Evolutionary conservation across 129 eudicot genomes (phyloP).

Genomic region (Pittosporum tobira): DNA sequence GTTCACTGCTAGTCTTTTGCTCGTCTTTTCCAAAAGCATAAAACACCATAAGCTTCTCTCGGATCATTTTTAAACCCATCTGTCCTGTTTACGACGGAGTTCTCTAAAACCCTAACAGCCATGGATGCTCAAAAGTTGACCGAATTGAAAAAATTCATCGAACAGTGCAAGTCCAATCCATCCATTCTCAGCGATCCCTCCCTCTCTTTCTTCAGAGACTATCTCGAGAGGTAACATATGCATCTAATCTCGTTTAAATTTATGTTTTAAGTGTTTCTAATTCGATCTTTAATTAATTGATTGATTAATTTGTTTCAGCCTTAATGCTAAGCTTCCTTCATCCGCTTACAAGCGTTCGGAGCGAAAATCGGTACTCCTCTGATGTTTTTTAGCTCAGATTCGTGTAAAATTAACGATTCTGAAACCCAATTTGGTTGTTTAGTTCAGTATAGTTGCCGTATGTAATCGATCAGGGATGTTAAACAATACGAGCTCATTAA

Average conservation of each 20-base stretch:
- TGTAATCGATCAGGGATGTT: no score
- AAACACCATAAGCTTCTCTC: not conserved
- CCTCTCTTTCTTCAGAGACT: conserved; percentile 86
- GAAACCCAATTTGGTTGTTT: not conserved
- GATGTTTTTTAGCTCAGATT: no score
- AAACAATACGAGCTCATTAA: no score
- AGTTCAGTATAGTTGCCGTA: no score
- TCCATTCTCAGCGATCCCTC: conserved; percentile 76
- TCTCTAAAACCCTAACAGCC: conserved; percentile 15
- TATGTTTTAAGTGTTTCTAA: not conserved
- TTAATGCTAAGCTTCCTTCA: conserved; percentile 72
- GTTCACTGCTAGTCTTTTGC: not conserved
- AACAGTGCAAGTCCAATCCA: conserved; percentile 59
- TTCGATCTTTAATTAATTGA: not conserved
- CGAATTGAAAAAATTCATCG: conserved; percentile 54
- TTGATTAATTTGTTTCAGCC: conserved; percentile 36
- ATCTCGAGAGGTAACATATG: conserved; percentile 54
- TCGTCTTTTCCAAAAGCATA: no score
- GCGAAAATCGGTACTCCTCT: conserved; percentile 2
- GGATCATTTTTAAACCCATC: not conserved
- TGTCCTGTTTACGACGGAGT: not conserved
- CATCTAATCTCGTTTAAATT: not conserved
- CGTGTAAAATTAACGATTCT: not conserved
- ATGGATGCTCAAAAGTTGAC: conserved; percentile 67
- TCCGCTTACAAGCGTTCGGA: conserved; percentile 25